Evolutionary conservation across 257 asterid species (phyloP), one percentile per base, ranked within the genome.

Genomic region (Gynochthodes officinalis): DNA sequence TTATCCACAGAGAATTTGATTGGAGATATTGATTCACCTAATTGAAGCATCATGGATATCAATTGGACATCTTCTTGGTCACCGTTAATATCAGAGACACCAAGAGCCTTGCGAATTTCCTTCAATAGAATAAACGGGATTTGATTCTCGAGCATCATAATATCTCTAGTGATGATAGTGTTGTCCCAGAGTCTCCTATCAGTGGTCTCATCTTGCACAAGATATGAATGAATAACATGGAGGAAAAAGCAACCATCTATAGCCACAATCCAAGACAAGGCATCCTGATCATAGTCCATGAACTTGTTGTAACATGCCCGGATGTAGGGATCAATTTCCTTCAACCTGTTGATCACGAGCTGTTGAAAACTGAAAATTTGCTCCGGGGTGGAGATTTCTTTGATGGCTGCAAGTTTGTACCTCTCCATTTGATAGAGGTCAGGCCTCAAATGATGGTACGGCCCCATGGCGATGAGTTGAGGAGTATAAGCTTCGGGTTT

Each of bases 401-500:
- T 73, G 37, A 76, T 72, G 11, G 83, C 86, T 1, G 83, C 70
- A 12, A 87, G 82, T 65, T 87, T 87, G 68, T 73, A 53, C 66
- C 85, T 77, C 72, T 84, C 87, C 85, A 79, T 77, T 2, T 37
- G 82, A 70, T 79, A 79, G 30, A 84, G 67, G 10, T 82, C 88
- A 25, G 84, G 88, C 13, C 86, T 67, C 1, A 83, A 49, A 57
- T 83, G 89, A 60, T 84, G 91, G 67, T 82, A 87, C 0, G 89
- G 89, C 19, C 91, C 89, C 21, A 87, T 67, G 2, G 85, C 84
- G 0, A 84, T 23, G 12, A 55, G 55, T 42, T 75, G 87, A 49
- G 89, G 91, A 13, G 75, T 15, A 58, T 82, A 87, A 7, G 82
- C 84, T 53, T 87, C 85, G 65, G 82, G 88, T 42, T 84, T 79